Conservation (phyloP, 192 early-diverging fungal species). For the Gonapodya sp. region DNA sequence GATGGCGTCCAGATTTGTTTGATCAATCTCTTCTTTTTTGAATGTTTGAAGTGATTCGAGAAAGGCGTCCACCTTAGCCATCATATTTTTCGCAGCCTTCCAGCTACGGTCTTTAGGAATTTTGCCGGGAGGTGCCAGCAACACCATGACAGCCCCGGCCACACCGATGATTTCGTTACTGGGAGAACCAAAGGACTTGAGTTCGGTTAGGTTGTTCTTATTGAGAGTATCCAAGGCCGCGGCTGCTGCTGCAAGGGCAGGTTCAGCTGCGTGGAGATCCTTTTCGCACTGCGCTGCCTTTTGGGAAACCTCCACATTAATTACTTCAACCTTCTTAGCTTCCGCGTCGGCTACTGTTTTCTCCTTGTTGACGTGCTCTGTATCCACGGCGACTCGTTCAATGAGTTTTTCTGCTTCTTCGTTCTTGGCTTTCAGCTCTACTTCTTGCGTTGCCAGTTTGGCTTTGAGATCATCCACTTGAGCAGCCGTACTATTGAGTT, state of each 20-base stretch:
- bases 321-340: conserved; percentile 47
- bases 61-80: conserved; percentile 61
- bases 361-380: conserved; percentile 56
- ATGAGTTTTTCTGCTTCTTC: conserved; percentile 51
- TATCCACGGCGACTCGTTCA: conserved; percentile 51
- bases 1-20: conserved; percentile 49
- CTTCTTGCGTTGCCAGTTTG: conserved; percentile 53
- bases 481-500: conserved; percentile 47
- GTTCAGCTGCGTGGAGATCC: conserved; percentile 52
- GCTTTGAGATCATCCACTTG: conserved; percentile 59
- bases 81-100: conserved; percentile 60
- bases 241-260: conserved; percentile 46
- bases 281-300: conserved; percentile 45
- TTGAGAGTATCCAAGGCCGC: conserved; percentile 52
- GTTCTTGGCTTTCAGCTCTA: conserved; percentile 54
- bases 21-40: conserved; percentile 55
- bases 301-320: conserved; percentile 50
- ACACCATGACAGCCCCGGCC: conserved; percentile 50
- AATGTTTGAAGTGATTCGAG: conserved; percentile 47
- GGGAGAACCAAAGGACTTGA: conserved; percentile 59
- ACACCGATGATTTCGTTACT: conserved; percentile 49
- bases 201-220: conserved; percentile 58
- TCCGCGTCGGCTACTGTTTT: conserved; percentile 57
- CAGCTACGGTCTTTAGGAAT: conserved; percentile 55
- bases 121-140: conserved; percentile 49